Base-by-base conservation (phyloP, 225 moss, liverwort and hornwort species). In the Pseudisothecium myosuroides region DNA sequence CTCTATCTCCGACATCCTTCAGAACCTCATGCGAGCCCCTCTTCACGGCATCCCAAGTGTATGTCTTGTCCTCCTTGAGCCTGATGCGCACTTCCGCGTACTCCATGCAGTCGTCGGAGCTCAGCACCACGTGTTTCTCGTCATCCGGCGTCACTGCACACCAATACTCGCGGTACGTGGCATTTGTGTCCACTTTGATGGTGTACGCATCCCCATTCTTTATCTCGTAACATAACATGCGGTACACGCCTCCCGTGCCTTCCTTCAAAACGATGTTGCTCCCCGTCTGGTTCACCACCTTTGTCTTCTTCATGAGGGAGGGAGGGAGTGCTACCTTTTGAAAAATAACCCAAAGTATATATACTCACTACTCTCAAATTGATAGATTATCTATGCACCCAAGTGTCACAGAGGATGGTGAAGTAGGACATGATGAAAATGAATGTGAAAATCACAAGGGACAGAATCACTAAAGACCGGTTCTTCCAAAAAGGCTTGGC, bases 171-270 rank as follows among this genome's bases (percentile, higher is more conserved):
- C 85, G 85, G 26, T 73, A 85, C 4, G 47, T 85, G 21, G 85
- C 60, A 24, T 85, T 84, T 3, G 56, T 1, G 43, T 84, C 84
- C 10, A 84, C 71, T 22, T 8, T 43, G 45, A 85, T 74, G 10
- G 3, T 12, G 26, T 6, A 74, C 5, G 11, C 4, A 1, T 10
- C 5, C 2, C 2, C 4, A 22, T 0, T 0, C 3, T 2, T 2
- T 17, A 85, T 16, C 1, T 47, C 6, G 17, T 2, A 0, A 3
- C 62, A 81, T 27, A 75, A 6, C 15, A 1, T 26, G 20, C 73
- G 59, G 11, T 5, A 60, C 23, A 75, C 27, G 34, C 9, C 19
- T 18, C 17, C 47, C 2, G 75, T 85, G 36, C 85, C 62, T 61
- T 85, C 61, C 60, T 45, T 60, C 47, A 85, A 49, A 47, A 14